Conservation (phyloP, 2,329 filamentous ascomycete species). For the Huntiella moniliformis region DNA sequence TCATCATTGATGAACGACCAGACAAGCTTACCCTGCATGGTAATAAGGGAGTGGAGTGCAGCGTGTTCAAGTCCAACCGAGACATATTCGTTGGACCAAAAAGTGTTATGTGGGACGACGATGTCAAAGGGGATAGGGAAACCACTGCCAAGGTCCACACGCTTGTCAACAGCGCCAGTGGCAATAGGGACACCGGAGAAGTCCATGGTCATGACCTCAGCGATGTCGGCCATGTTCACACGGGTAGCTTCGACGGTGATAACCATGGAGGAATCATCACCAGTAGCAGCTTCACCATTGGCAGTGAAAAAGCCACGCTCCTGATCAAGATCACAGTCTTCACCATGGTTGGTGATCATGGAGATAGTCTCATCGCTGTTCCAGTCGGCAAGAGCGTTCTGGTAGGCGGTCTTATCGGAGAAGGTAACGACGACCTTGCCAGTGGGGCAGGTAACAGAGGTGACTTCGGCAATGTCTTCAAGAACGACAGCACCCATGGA, state of each 20-base stretch:
- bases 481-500: conserved; percentile 14
- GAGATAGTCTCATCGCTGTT: conserved; percentile 15
- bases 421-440: conserved; percentile 14
- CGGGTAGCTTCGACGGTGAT: conserved; percentile 18
- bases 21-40: conserved; percentile 24
- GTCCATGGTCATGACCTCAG: conserved; percentile 12
- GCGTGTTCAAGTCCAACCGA: conserved; percentile 20
- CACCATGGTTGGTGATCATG: conserved; percentile 25
- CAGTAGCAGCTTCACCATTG: conserved; percentile 15
- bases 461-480: conserved; percentile 13
- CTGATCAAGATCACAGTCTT: conserved; percentile 21
- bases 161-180: conserved; percentile 12
- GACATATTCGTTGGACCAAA: conserved; percentile 17
- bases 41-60: conserved; percentile 19
- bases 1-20: background rate
- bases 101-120: conserved; percentile 13
- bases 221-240: conserved; percentile 18
- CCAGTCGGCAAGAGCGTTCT: conserved; percentile 13
- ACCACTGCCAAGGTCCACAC: background rate
- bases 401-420: conserved; percentile 9
- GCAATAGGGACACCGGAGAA: conserved; percentile 16
- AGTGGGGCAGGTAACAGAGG: conserved; percentile 12
- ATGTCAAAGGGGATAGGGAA: conserved; percentile 1
- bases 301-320: conserved; percentile 23
- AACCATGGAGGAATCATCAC: conserved; percentile 4